A percentile compares a stretch with the other conserved stretches of the same genome.
These are phyloP conservation scores for Huntiella decipiens DNA, from an alignment of 2,329 filamentous ascomycete genomes.

Conservation along the genomic window DNA sequence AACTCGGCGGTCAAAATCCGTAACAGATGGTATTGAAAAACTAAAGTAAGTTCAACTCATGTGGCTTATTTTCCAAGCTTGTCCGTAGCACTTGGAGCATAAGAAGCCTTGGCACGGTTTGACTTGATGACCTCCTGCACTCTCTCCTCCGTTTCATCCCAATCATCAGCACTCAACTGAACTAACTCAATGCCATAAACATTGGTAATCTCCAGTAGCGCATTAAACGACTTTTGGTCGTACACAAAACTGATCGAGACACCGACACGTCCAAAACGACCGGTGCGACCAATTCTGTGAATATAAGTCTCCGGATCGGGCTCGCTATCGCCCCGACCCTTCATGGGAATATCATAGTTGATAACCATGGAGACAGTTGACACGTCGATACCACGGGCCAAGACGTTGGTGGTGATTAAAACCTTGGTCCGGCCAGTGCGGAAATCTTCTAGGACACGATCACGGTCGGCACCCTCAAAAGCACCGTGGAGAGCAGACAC, in stretches of 20 bases:
- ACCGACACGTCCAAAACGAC: constrained; percentile 88
- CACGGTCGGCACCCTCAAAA: constrained; percentile 66
- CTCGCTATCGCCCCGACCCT: constrained; percentile 56
- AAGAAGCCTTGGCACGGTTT: constrained; percentile 37
- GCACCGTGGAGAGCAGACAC: constrained; percentile 80
- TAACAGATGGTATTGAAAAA: no score
- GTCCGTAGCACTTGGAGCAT: constrained; percentile 28
- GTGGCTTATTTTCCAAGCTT: constrained; percentile 12
- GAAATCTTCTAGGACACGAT: constrained; percentile 72
- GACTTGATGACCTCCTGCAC: constrained; percentile 69
- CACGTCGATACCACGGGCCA: constrained; percentile 86
- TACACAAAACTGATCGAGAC: constrained; percentile 92
- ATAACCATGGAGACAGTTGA: constrained; percentile 92
- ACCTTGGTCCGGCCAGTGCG: constrained; percentile 77
- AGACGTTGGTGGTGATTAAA: constrained; percentile 90
- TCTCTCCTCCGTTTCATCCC: constrained; percentile 71
- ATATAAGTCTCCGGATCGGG: constrained; percentile 92
- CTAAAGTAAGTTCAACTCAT: no score
- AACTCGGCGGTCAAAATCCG: no score
- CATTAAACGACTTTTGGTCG: constrained; percentile 61
- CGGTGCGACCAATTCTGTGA: constrained; percentile 91
- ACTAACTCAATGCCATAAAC: constrained; percentile 69
- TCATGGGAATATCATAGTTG: constrained; percentile 80
- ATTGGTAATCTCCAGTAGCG: constrained; percentile 59
- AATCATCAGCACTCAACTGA: constrained; percentile 66